Evolutionary conservation across 2,329 filamentous ascomycete species (phyloP).

Genomic region (Alternaria rosae): DNA sequence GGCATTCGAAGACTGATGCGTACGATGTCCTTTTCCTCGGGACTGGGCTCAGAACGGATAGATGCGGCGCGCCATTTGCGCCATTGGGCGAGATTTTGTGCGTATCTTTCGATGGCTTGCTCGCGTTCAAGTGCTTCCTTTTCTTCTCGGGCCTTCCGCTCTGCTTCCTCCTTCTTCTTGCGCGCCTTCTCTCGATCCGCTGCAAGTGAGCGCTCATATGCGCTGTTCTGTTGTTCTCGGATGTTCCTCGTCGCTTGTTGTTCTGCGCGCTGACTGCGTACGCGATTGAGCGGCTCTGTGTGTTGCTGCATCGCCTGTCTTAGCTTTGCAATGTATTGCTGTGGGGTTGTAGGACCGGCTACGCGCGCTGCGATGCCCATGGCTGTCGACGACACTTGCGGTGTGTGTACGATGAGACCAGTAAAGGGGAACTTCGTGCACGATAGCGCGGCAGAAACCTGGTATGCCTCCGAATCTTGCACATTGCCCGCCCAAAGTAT

Average conservation of each 20-base stretch:
- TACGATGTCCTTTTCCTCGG: constrained; percentile 72
- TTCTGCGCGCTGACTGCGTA: constrained; percentile 77
- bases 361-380: constrained; percentile 91
- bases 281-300: constrained; percentile 74
- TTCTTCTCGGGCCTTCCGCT: constrained; percentile 66
- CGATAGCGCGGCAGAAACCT: constrained; percentile 84
- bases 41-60: constrained; percentile 72
- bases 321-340: constrained; percentile 78
- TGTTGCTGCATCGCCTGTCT: constrained; percentile 77
- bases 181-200: constrained; percentile 85
- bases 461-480: constrained; percentile 91
- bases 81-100: constrained; percentile 72
- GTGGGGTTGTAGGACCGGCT: constrained; percentile 72
- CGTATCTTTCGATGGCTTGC: constrained; percentile 65
- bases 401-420: constrained; percentile 85
- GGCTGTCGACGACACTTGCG: constrained; percentile 79
- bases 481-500: constrained; percentile 94
- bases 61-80: constrained; percentile 76
- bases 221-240: constrained; percentile 87
- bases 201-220: constrained; percentile 91
- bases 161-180: constrained; percentile 77
- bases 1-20: constrained; percentile 70
- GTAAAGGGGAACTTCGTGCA: constrained; percentile 94
- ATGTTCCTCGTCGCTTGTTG: constrained; percentile 83
- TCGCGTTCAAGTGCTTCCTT: constrained; percentile 71